Percentiles rank a stretch among this genome's conserved stretches.
phyloP scores from a whole-genome alignment of 352 stramenopile genomes.

The Pythium rishiriense region DNA sequence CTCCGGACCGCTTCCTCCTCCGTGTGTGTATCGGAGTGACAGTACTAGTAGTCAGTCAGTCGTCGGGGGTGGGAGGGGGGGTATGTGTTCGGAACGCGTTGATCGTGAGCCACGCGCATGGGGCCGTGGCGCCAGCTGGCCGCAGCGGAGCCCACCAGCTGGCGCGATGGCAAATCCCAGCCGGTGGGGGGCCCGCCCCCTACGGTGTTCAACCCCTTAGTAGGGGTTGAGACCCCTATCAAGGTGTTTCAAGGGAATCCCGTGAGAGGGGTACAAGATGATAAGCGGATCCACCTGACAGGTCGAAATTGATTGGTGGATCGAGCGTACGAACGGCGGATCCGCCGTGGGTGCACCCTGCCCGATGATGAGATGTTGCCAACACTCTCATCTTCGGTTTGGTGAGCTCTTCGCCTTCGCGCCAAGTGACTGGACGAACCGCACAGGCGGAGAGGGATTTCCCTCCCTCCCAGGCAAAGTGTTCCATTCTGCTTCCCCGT shows the following conservation, averaged over 20 bases:
- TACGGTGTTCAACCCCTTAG: not conserved
- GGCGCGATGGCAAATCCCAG: not conserved
- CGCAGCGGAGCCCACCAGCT: not conserved
- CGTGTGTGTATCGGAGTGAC: too few relatives aligned
- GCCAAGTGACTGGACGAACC: constrained; percentile 9
- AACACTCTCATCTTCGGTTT: constrained; percentile 7
- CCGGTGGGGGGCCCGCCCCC: not conserved
- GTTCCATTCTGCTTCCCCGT: not conserved
- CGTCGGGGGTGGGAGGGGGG: too few relatives aligned
- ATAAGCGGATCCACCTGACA: constrained; percentile 13
- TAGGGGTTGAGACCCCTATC: not conserved
- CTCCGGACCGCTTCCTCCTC: too few relatives aligned
- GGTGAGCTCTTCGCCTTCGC: constrained; percentile 8
- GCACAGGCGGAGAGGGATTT: too few relatives aligned
- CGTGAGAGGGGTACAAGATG: not conserved
- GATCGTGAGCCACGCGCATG: not conserved
- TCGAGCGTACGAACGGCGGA: constrained; percentile 1
- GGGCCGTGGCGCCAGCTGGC: constrained; percentile 3
- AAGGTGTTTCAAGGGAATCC: too few relatives aligned
- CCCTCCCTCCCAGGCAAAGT: too few relatives aligned
- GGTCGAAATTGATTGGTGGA: constrained; percentile 11
- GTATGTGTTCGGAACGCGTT: not conserved
- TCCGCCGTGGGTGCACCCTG: constrained; percentile 3
- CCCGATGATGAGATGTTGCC: not conserved
- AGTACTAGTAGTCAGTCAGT: constrained; percentile 12